Percentiles rank a stretch among this genome's conserved stretches.
Conservation (phyloP, 2,329 filamentous ascomycete genomes). For the Trichoderma endophyticum region DNA sequence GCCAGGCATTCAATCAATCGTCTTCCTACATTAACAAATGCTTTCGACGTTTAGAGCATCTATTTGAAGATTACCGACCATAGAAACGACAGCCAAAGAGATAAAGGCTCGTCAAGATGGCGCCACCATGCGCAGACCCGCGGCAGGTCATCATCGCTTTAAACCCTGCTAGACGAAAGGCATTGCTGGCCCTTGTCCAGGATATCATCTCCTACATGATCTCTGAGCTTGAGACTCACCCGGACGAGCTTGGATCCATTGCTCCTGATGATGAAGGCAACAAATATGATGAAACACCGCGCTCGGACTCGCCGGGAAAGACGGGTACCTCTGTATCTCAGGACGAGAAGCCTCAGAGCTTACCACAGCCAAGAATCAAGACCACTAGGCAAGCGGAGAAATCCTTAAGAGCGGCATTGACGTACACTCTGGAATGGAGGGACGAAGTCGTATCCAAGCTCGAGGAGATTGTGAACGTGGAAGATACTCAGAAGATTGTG, state of each 20-base stretch:
- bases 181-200: conserved; percentile 48
- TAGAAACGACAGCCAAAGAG: background rate
- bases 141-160: conserved; percentile 55
- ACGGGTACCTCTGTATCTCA: background rate
- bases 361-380: conserved; percentile 2
- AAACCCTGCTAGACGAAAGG: conserved; percentile 50
- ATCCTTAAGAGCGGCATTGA: conserved; percentile 54
- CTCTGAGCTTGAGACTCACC: conserved; percentile 44
- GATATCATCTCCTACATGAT: conserved; percentile 56
- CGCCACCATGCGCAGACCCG: conserved; percentile 53
- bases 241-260: conserved; percentile 33
- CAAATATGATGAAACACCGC: background rate
- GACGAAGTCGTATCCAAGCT: conserved; percentile 66
- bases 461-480: conserved; percentile 60
- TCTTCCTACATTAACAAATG: background rate
- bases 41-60: background rate
- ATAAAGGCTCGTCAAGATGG: conserved; percentile 38
- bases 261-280: conserved; percentile 21
- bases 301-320: background rate
- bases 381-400: conserved; percentile 28
- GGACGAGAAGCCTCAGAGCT: background rate
- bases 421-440: conserved; percentile 76
- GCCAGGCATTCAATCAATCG: background rate
- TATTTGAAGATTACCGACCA: background rate
- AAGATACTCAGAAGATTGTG: conserved; percentile 46